Base-by-base conservation (phyloP, 2,329 filamentous ascomycete genomes). In the Colletotrichum eremochloae region DNA sequence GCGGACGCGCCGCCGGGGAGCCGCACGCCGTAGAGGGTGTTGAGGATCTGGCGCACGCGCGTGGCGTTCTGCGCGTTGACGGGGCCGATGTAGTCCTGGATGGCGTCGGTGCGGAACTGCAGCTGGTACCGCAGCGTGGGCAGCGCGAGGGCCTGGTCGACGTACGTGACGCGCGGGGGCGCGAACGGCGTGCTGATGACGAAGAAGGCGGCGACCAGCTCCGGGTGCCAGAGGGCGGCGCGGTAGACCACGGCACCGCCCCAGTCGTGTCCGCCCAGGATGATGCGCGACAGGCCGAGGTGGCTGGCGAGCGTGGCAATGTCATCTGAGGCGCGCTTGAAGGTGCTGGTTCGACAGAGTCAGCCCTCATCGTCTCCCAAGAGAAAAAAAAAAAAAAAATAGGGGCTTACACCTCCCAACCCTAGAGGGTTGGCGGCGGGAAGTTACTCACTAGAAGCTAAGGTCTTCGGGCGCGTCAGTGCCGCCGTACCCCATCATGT, bases 231-330 rank as follows among this genome's bases (percentile, higher is more conserved):
- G 67, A 91, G 87, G 6, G 91, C 90, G 62, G 92, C 84, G 63
- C 93, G 89, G 84, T 92, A 95, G 62, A 91, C 90, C 11, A 94
- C 84, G 3, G 86, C 85, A 75, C 92, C 93, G 79, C 94, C 94
- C 92, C 94, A 96, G 82, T 96, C 94, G 82, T 97, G 94, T 9
- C 93, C 94, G 53, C 93, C 93, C 7, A 97, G 85, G 61, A 96
- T 91, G 77, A 96, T 90, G 42, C 77, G 79, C 62, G 75, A 55
- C 81, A 82, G 31, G 80, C 83, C 58, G 33, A 79, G 80, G 68
- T 90, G 86, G 65, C 83, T 83, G 5, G 92, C 89, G 31, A 97
- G 86, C 63, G 88, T 88, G 18, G 89, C 91, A 72, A 97, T 88
- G 77, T 96, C 93, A 63, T 91, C 88, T n/a, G 91, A 87, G 72